Base-by-base conservation (phyloP, 805 yeast genomes). In the Nakazawaea pomicola region DNA sequence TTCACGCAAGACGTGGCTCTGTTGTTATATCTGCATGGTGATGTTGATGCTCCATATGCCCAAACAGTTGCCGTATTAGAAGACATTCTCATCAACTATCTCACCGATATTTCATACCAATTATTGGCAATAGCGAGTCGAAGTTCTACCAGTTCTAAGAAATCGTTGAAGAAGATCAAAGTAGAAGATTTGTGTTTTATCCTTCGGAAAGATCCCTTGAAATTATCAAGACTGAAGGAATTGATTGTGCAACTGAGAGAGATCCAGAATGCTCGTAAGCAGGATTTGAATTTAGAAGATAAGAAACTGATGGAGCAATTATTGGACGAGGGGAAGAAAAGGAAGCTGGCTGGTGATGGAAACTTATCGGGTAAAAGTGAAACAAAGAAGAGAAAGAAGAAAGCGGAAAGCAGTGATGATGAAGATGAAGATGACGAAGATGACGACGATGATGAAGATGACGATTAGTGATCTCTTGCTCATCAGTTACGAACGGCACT, bases 151-250 rank as follows among this genome's bases (percentile, higher is more conserved):
- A 21, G n/a, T 29, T 29, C 32, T 29, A 24, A 23, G 25, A 32
- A 66, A 67, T 87, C 62, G 62, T 76, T 48, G 72, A 74, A 48
- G 77, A 83, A 82, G 58, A 69, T 83, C 48, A 78, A 77, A 48
- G 77, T 83, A 14, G 89, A 82, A 32, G 90, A 83, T 53, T 76
- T 83, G 61, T 78, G 75, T 55, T 83, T 81, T 58, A 85, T 83
- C 0, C 57, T 84, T 38, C 61, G 89, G 33, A 71, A 70, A 41
- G 91, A 83, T 51, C 76, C 80, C 2, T 63, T 73, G 11, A 83
- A 83, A 53, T 66, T 81, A 11, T 87, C 86, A 2, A 75, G 91
- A 58, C 74, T 83, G 1, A 76, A 77, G 46, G 87, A 82, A 52
- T 64, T 83, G 49, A 65, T 80, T 40, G 61, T 68, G 16, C 59